These are phyloP conservation scores for Hericium coralloides DNA, from an alignment of 768 basidiomycete genomes.

Conservation along the genomic window DNA sequence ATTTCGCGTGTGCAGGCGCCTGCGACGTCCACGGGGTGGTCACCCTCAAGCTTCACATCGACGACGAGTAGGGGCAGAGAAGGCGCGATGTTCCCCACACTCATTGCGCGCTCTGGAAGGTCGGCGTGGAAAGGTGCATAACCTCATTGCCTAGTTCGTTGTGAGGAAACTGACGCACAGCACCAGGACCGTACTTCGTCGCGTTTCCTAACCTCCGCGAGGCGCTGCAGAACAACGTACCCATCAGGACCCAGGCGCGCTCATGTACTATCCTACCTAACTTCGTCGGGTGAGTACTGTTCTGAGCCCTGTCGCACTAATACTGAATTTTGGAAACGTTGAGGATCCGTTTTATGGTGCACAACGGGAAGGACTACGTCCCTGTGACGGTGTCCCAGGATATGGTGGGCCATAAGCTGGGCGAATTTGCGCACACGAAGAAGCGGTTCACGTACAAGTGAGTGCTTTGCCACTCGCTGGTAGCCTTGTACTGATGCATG, in stretches of 20 bases:
- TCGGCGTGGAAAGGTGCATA: slow-evolving; percentile 78
- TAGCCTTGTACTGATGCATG: not conserved
- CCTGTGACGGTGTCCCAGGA: slow-evolving; percentile 88
- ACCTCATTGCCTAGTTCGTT: not conserved
- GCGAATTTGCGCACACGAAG: slow-evolving; percentile 88
- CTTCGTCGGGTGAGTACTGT: slow-evolving; percentile 74
- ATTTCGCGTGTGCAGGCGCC: not conserved
- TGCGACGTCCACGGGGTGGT: not conserved
- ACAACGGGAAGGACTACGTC: slow-evolving; percentile 87
- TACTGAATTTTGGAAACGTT: not conserved
- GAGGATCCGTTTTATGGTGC: slow-evolving; percentile 84
- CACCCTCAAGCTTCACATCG: not conserved
- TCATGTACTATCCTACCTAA: slow-evolving; percentile 91
- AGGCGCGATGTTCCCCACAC: slow-evolving; percentile 52
- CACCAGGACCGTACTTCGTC: slow-evolving; percentile 85
- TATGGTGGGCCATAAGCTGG: slow-evolving; percentile 98
- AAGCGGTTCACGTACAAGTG: slow-evolving; percentile 83
- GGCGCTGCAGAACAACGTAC: slow-evolving; percentile 69
- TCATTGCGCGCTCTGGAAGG: slow-evolving; percentile 50
- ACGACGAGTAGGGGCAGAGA: not conserved
- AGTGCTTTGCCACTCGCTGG: slow-evolving; percentile 24
- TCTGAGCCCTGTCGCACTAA: not conserved
- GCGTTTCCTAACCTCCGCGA: slow-evolving; percentile 84
- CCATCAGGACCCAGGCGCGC: slow-evolving; percentile 83
- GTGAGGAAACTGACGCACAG: not conserved